Percentiles rank a stretch among this genome's conserved stretches.
These are phyloP conservation scores for Calonectria multiphialidica DNA, from an alignment of 2,329 filamentous ascomycete genomes.

Conservation along the genomic window DNA sequence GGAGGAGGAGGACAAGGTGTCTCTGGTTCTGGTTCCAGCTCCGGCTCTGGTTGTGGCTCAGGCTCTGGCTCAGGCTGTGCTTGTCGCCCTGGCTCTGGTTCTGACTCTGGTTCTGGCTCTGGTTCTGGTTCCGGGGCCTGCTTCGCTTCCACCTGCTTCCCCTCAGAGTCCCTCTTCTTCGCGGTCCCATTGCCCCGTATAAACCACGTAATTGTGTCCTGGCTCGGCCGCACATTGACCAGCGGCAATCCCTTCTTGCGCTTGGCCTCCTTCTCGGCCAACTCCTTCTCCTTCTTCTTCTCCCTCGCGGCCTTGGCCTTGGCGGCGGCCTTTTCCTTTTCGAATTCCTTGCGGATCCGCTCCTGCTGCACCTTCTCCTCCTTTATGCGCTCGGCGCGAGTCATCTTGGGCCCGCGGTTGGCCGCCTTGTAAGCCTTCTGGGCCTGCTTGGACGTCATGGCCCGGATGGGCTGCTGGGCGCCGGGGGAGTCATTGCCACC, in stretches of 20 bases:
- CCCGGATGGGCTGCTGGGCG: slow-evolving; percentile 34
- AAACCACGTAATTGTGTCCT: slow-evolving; percentile 68
- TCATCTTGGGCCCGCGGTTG: slow-evolving; percentile 52
- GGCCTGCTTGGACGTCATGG: slow-evolving; percentile 58
- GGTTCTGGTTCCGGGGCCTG: background rate
- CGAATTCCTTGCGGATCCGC: slow-evolving; percentile 64
- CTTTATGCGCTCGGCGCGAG: slow-evolving; percentile 53
- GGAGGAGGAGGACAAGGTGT: background rate
- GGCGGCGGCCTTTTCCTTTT: slow-evolving; percentile 60
- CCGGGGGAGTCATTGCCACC: slow-evolving; percentile 35
- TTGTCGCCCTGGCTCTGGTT: background rate
- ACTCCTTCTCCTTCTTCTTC: slow-evolving; percentile 67
- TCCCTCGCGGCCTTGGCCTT: slow-evolving; percentile 65
- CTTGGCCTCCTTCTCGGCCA: slow-evolving; percentile 61
- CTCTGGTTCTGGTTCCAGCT: background rate
- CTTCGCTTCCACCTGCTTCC: slow-evolving; percentile 25
- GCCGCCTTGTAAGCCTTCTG: slow-evolving; percentile 53
- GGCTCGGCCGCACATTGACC: slow-evolving; percentile 66
- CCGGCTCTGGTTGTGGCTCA: background rate
- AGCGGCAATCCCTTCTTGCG: slow-evolving; percentile 65
- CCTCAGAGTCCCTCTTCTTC: slow-evolving; percentile 46
- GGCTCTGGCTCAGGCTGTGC: background rate
- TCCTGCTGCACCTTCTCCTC: slow-evolving; percentile 64
- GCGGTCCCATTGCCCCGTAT: slow-evolving; percentile 51
- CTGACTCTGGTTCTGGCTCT: background rate